Evolutionary conservation across 2,329 filamentous ascomycete species (phyloP).

Genomic region (Fusarium poae): DNA sequence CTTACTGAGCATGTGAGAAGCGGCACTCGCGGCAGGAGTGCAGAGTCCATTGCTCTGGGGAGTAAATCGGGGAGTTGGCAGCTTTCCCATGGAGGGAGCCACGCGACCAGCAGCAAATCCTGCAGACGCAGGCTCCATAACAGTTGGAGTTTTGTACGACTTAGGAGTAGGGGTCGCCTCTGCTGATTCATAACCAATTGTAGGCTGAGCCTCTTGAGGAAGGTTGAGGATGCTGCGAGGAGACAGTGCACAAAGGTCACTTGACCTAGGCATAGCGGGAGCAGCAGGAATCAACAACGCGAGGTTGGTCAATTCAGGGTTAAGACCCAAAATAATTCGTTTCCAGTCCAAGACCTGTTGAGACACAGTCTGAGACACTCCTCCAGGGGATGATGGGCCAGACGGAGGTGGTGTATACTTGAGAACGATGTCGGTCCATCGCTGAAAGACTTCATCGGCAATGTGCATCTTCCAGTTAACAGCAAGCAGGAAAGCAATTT

Average conservation of each 20-base stretch:
- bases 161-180: conserved; percentile 59
- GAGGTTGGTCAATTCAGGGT: conserved; percentile 70
- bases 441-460: conserved; percentile 86
- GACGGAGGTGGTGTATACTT: conserved; percentile 81
- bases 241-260: conserved; percentile 56
- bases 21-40: conserved; percentile 71
- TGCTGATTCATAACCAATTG: conserved; percentile 55
- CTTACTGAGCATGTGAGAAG: conserved; percentile 63
- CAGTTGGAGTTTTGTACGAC: conserved; percentile 56
- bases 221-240: conserved; percentile 61
- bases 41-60: conserved; percentile 67
- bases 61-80: conserved; percentile 71
- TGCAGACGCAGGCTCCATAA: conserved; percentile 63
- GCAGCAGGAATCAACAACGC: conserved; percentile 62
- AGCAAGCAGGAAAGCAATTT: conserved; percentile 89
- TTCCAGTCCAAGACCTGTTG: conserved; percentile 69
- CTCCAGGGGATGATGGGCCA: conserved; percentile 67
- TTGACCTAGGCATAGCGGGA: conserved; percentile 49
- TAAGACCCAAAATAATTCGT: conserved; percentile 67
- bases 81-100: conserved; percentile 66
- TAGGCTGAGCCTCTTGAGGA: conserved; percentile 54
- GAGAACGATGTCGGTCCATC: conserved; percentile 93
- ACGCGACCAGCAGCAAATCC: conserved; percentile 61
- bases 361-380: conserved; percentile 57
- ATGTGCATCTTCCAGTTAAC: conserved; percentile 97